Percentiles rank a stretch among this genome's conserved stretches.
These are phyloP conservation scores for Podaxis mareebaensis DNA, from an alignment of 768 basidiomycete species.

Conservation along the genomic window DNA sequence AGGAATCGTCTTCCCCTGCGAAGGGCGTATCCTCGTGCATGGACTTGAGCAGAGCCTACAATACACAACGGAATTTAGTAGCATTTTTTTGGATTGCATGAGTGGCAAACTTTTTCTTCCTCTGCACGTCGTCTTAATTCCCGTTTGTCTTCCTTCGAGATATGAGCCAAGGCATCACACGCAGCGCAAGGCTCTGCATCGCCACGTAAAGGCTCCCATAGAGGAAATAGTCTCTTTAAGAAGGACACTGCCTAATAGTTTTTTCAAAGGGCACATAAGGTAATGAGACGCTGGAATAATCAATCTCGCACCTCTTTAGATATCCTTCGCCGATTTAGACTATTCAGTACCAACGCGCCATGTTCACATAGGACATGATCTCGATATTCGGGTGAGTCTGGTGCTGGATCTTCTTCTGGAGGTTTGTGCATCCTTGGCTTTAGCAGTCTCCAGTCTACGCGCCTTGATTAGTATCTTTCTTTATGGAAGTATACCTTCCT, in stretches of 20 bases:
- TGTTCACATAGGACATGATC: conserved; percentile 75
- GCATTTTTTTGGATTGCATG: not conserved
- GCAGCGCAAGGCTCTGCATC: conserved; percentile 55
- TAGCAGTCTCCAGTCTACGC: conserved; percentile 67
- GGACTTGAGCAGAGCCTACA: conserved; percentile 61
- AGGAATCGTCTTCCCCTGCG: conserved; percentile 40
- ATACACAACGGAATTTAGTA: conserved; percentile 5
- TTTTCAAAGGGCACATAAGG: not conserved
- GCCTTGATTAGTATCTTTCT: conserved; percentile 4
- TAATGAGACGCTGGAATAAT: not conserved
- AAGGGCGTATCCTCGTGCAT: conserved; percentile 59
- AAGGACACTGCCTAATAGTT: conserved; percentile 52
- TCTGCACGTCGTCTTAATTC: conserved; percentile 68
- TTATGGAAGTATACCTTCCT: conserved; percentile 16
- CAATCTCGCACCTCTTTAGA: conserved; percentile 49
- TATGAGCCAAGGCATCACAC: conserved; percentile 60
- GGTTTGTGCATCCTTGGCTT: conserved; percentile 78
- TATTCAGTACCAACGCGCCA: conserved; percentile 55
- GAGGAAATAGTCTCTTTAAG: conserved; percentile 59
- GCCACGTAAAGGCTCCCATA: conserved; percentile 59
- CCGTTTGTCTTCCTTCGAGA: conserved; percentile 60
- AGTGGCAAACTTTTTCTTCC: conserved; percentile 66
- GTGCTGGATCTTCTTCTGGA: conserved; percentile 62
- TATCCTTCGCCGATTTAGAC: conserved; percentile 59
- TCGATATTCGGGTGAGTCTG: conserved; percentile 57